These are phyloP conservation scores for Pseudogymnoascus sp. DNA, from an alignment of 2,329 filamentous ascomycete species.

Conservation along the genomic window DNA sequence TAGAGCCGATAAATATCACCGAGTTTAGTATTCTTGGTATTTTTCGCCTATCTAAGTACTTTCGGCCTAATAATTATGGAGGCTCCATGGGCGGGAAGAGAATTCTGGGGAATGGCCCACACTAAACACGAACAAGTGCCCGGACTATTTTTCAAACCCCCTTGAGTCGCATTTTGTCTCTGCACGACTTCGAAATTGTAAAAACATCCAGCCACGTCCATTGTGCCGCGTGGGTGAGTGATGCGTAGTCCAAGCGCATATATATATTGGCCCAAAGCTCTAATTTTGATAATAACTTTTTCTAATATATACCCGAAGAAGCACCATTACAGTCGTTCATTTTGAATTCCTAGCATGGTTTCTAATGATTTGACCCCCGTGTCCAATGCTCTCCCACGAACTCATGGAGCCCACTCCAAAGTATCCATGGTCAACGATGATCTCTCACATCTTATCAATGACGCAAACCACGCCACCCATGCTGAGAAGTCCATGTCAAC, in stretches of 20 bases:
- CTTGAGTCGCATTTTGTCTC: background rate
- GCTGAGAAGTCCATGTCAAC: slow-evolving; percentile 8
- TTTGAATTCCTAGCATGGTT: background rate
- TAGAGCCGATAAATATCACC: background rate
- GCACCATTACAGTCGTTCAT: background rate
- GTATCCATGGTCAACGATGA: background rate
- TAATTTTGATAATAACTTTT: background rate
- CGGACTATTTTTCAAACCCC: no score
- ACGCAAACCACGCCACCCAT: slow-evolving; percentile 8
- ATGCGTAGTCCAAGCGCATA: background rate
- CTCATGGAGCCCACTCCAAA: background rate
- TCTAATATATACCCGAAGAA: background rate
- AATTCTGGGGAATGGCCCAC: background rate
- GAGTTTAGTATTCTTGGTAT: background rate
- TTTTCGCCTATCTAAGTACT: background rate
- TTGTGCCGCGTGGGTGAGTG: background rate
- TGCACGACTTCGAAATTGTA: background rate
- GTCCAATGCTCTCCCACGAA: background rate
- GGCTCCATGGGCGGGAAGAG: background rate
- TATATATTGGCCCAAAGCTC: background rate
- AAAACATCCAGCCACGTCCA: background rate
- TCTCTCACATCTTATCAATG: background rate
- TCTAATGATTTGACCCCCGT: background rate
- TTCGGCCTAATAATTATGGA: background rate
- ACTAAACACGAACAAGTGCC: no score